Conservation (phyloP, 768 basidiomycete species). For the Mycena filopes region DNA sequence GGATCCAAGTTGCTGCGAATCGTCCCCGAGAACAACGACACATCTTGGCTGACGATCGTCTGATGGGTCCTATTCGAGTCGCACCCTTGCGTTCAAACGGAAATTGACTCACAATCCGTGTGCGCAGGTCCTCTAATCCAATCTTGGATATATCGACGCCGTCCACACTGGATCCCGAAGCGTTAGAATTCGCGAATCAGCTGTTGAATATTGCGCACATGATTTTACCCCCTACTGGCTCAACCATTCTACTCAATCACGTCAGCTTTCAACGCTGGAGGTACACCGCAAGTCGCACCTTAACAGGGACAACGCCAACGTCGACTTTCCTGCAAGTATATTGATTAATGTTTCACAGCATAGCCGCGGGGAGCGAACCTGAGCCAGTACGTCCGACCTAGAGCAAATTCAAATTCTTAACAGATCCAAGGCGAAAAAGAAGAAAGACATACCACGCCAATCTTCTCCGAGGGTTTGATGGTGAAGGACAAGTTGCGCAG, state of each 20-base stretch:
- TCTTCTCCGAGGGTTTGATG: slow-evolving; percentile 70
- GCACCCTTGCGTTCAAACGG: neutral
- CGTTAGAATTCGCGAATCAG: neutral
- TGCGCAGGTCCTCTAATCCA: slow-evolving; percentile 75
- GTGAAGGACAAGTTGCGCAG: slow-evolving; percentile 68
- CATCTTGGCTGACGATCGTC: slow-evolving; percentile 83
- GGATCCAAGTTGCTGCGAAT: slow-evolving; percentile 81
- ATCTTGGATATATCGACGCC: slow-evolving; percentile 75
- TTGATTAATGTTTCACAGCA: slow-evolving; percentile 3
- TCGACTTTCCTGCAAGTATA: slow-evolving; percentile 63
- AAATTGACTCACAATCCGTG: slow-evolving; percentile 58
- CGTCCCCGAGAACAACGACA: slow-evolving; percentile 78
- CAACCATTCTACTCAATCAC: too few relatives aligned
- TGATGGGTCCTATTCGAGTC: slow-evolving; percentile 33
- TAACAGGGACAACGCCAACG: slow-evolving; percentile 66
- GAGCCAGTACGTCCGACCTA: slow-evolving; percentile 79
- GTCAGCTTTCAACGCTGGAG: too few relatives aligned
- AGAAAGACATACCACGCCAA: slow-evolving; percentile 66
- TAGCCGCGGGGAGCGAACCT: slow-evolving; percentile 46
- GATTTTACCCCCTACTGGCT: slow-evolving; percentile 66
- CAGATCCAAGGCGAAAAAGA: neutral
- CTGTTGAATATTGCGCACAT: slow-evolving; percentile 51
- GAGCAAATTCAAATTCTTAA: slow-evolving; percentile 9
- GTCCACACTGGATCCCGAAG: slow-evolving; percentile 56
- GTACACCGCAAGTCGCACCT: too few relatives aligned